Percentiles rank a stretch among this genome's conserved stretches.
Conservation (phyloP, 139 green algal genomes). For the Eudorina sp. region DNA sequence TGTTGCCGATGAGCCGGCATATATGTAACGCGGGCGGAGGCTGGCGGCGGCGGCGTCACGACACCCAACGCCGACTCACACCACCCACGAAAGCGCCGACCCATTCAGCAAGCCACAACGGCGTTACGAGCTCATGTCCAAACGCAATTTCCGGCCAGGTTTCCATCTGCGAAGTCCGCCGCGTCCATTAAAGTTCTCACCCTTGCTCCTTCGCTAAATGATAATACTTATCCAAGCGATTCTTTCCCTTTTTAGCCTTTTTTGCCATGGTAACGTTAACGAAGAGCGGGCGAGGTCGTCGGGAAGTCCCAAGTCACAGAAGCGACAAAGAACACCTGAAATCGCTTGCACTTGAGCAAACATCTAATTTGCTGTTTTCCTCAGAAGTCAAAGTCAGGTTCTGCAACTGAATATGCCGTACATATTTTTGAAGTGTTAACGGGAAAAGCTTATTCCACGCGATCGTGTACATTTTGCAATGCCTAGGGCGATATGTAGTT, state of each 20-base stretch:
- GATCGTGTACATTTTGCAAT: neutral
- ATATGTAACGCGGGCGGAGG: neutral
- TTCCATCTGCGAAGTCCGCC: no score
- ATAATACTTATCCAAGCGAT: slow-evolving; percentile 98
- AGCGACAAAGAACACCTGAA: neutral
- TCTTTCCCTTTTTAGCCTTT: slow-evolving; percentile 86
- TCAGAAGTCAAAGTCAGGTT: neutral
- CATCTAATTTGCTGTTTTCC: neutral
- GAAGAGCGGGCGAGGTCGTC: neutral
- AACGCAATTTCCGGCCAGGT: no score
- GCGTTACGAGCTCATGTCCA: no score
- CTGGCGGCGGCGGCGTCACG: slow-evolving; percentile 11
- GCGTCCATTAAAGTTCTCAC: slow-evolving; percentile 56
- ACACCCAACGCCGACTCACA: neutral
- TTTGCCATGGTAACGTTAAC: slow-evolving; percentile 54
- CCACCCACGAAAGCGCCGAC: no score
- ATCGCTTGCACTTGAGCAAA: neutral
- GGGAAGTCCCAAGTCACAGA: no score
- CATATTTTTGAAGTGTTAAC: neutral
- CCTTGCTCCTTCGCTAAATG: slow-evolving; percentile 99
- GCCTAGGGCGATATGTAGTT: neutral
- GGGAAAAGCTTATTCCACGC: neutral
- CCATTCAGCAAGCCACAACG: no score
- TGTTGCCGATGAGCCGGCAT: neutral
- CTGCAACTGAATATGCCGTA: neutral